Evolutionary conservation across 2,329 filamentous ascomycete genomes (phyloP).

Genomic region (Sporothrix mexicana): DNA sequence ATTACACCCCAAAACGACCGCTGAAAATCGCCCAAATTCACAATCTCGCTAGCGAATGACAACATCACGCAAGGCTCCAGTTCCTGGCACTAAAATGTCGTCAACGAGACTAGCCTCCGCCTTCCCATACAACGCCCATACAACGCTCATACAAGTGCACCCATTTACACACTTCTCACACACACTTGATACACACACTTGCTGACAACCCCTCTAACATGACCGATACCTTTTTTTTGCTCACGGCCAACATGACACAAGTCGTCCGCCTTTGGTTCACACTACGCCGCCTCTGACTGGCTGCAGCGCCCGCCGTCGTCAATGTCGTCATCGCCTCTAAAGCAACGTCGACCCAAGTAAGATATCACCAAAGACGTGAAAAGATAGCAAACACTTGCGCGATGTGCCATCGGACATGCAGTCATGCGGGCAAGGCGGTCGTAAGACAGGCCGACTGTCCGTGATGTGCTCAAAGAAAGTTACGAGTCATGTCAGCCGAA

Average conservation of each 20-base stretch:
- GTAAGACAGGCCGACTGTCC: background rate
- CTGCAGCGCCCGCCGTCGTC: background rate
- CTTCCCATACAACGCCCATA: background rate
- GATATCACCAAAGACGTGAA: background rate
- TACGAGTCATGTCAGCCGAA: slow-evolving; percentile 5
- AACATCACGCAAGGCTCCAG: slow-evolving; percentile 18
- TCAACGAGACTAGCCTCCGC: slow-evolving; percentile 4
- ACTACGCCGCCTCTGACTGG: background rate
- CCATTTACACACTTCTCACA: background rate
- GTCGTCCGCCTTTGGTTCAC: background rate
- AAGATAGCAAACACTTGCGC: background rate
- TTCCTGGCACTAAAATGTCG: slow-evolving; percentile 21
- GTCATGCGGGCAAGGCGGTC: background rate
- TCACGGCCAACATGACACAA: slow-evolving; percentile 22
- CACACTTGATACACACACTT: background rate
- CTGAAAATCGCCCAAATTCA: background rate
- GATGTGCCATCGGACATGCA: background rate
- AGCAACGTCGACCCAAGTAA: background rate
- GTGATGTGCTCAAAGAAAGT: background rate
- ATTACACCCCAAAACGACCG: background rate
- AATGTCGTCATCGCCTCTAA: slow-evolving; percentile 23
- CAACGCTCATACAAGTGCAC: too few relatives aligned
- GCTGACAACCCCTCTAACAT: background rate
- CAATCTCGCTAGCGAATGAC: slow-evolving; percentile 13
- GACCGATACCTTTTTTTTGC: background rate